Evolutionary conservation across 768 basidiomycete species (phyloP), one percentile per base, ranked within the genome.

Genomic region (Mycena indigotica): DNA sequence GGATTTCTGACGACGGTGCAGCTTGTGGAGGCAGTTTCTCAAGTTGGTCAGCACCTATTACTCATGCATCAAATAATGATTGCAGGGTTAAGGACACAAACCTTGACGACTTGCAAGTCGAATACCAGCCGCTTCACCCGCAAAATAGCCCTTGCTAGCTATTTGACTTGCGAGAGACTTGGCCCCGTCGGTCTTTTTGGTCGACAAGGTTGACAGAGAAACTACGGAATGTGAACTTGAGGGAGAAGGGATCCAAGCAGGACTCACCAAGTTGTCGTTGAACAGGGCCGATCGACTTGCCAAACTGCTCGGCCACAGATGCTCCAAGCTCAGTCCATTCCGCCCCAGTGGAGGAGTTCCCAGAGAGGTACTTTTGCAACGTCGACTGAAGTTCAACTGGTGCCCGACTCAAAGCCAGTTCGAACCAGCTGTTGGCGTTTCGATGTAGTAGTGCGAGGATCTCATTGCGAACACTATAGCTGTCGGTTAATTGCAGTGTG

Each of bases 371-470:
- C 84, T 90, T 91, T 93, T 97, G 94, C 53, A 99, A 75, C 0
- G 93, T 93, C 0, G 94, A 91, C 60, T 95, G 94, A 48, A 98
- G 74, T 70, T 97, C 95, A 69, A 95, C 83, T 0, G 96, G 96
- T 1, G 95, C 93, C 19, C 95, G 85, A 12, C 87, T 84, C 29
- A 98, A 77, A 1, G 92, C 94, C 38, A 93, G 75, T 55, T 89
- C 86, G 57, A 99, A 89, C 96, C 96, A 99, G 19, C 71, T 79
- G 56, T 81, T 84, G 10, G 93, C 87, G 65, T 89, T 85, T 3
- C 80, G 80, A 58, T 91, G 85, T 28, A 97, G 69, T 54, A 88
- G 85, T 8, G 79, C 78, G 12, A 95, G 80, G 63, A 98, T 93
- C 38, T 93, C 88, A 65, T 93, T 92, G 45, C 96, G 86, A 15